These are phyloP conservation scores for Cystobasidium ongulense DNA, from an alignment of 768 basidiomycete species.

Conservation along the genomic window DNA sequence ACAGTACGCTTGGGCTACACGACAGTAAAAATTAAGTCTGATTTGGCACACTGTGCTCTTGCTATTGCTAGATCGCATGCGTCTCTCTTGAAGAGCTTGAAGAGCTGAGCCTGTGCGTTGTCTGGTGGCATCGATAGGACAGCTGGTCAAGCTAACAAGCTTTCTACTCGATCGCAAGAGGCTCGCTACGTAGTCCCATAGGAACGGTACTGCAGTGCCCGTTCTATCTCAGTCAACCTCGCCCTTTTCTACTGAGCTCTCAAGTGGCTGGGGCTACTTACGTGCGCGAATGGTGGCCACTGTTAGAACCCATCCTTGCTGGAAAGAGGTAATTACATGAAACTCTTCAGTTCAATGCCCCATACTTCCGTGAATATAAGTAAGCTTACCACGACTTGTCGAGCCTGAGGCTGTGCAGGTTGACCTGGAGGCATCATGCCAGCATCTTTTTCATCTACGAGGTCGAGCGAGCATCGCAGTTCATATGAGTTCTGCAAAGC, in stretches of 20 bases:
- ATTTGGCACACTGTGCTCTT: too few relatives aligned
- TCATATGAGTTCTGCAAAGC: too few relatives aligned
- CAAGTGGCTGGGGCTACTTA: too few relatives aligned
- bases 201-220: constrained; percentile 7
- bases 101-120: too few relatives aligned
- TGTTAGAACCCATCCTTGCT: constrained; percentile 17
- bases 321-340: neutral
- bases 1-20: too few relatives aligned
- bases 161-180: neutral
- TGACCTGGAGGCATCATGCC: neutral
- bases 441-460: neutral
- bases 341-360: neutral
- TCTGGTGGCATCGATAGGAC: neutral
- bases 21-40: too few relatives aligned
- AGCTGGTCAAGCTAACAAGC: neutral
- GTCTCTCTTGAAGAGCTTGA: neutral
- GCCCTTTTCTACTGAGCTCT: too few relatives aligned
- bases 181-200: constrained; percentile 17
- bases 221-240: neutral
- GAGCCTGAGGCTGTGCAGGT: neutral
- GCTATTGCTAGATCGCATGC: neutral
- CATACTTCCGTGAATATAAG: neutral
- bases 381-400: neutral
- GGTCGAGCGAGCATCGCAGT: neutral
- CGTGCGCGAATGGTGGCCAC: constrained; percentile 14